Evolutionary conservation across 2,329 filamentous ascomycete species (phyloP), one percentile per base, ranked within the genome.

Genomic region (Microsporum audouinii): DNA sequence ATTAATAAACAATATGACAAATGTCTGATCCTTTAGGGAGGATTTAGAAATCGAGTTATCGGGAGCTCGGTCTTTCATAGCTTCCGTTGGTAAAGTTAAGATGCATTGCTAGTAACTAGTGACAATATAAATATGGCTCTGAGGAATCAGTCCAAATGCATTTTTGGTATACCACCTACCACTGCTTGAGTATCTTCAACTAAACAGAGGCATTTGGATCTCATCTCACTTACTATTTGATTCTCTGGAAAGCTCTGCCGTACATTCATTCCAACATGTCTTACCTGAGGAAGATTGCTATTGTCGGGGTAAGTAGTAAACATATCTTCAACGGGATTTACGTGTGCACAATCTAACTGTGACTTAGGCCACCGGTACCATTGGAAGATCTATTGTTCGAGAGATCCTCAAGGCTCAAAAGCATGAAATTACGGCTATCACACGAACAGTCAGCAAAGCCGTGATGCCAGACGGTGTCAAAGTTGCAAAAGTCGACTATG

Each of bases 381-480:
- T 74, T 64, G 74, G 72, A 14, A 68, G 63, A 1, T 60, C 66
- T 51, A 66, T 75, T 23, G 61, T 64, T 5, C 43, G 56, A 0
- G 68, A 69, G 10, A 76, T 84, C 0, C 68, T 82, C 2, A 67
- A 75, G 10, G 75, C 74, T 0, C 78, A 78, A 43, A 80, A 76
- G 63, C 80, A 83, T 66, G 75, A 70, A 10, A 71, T 84, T 34
- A 83, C 80, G 0, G 81, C 79, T 17, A 70, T 82, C 29, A 78
- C 78, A 8, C 80, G 81, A 33, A 67, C 67, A 29, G 73, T 69
- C 56, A 80, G 78, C 68, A 63, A 64, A 0, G 73, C 68, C 63
- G 71, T 66, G 14, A 66, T 82, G 2, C 80, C 82, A 2, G 63
- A 72, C 1, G 78, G 79, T 12, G 73, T 81, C 34, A 70, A 71